These are phyloP conservation scores for Yarrowia sp. DNA, from an alignment of 805 yeast genomes.

Conservation along the genomic window DNA sequence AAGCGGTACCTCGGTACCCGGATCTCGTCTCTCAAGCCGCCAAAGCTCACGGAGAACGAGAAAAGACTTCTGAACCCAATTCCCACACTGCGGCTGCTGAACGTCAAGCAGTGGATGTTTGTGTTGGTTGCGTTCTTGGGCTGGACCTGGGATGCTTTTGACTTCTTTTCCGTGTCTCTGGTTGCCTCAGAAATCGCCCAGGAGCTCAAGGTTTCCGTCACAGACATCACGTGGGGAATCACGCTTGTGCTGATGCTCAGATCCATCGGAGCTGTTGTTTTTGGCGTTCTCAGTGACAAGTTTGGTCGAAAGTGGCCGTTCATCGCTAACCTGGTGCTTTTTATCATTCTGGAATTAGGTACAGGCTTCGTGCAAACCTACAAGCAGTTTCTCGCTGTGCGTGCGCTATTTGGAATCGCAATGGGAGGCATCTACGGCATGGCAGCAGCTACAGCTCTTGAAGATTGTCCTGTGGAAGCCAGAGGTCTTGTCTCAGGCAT, in stretches of 20 bases:
- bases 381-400: background rate
- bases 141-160: conserved; percentile 4
- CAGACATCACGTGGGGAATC: background rate
- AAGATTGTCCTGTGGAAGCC: background rate
- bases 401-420: background rate
- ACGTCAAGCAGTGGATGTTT: background rate
- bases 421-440: background rate
- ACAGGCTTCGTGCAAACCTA: background rate
- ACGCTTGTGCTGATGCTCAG: background rate
- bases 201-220: background rate
- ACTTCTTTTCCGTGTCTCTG: background rate
- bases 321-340: background rate
- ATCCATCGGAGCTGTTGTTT: background rate
- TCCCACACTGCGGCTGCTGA: background rate
- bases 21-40: background rate
- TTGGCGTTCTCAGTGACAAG: background rate
- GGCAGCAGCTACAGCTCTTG: conserved; percentile 1
- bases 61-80: background rate
- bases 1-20: background rate
- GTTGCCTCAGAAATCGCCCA: background rate
- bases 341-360: background rate
- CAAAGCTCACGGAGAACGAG: background rate
- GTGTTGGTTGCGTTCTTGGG: background rate
- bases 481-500: background rate
- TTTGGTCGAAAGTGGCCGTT: conserved; percentile 2